A percentile compares a stretch with the other conserved stretches of the same genome.
Evolutionary conservation across 768 basidiomycete species (phyloP).

Genomic region (Xerocomus potaroensis): DNA sequence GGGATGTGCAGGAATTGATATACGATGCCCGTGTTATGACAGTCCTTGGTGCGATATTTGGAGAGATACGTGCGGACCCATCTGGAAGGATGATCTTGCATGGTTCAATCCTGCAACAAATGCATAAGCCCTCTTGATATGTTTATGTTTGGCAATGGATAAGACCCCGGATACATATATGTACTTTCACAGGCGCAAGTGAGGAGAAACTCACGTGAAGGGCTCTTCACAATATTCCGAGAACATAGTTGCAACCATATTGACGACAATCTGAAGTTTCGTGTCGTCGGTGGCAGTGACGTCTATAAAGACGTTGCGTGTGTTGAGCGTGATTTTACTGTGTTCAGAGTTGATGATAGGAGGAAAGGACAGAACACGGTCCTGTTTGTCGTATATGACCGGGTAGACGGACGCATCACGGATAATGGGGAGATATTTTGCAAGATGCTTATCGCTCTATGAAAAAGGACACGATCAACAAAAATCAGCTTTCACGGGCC

Average conservation of each 20-base stretch:
- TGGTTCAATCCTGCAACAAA: conserved; percentile 75
- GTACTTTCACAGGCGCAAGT: background rate
- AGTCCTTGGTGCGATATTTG: conserved; percentile 70
- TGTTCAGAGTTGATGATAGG: conserved; percentile 98
- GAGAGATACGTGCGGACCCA: conserved; percentile 70
- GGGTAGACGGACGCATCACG: conserved; percentile 95
- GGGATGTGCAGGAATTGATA: conserved; percentile 93
- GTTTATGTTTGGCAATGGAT: background rate
- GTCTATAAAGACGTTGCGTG: conserved; percentile 93
- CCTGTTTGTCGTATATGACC: conserved; percentile 89
- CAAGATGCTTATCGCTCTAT: conserved; percentile 89
- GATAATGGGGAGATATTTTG: conserved; percentile 87
- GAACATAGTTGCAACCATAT: conserved; percentile 97
- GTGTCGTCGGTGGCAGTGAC: conserved; percentile 96
- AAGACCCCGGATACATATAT: background rate
- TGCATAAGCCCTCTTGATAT: background rate
- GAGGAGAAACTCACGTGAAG: conserved; percentile 64
- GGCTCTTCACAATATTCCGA: conserved; percentile 92
- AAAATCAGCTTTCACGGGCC: background rate
- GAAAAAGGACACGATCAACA: background rate
- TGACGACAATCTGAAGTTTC: conserved; percentile 92
- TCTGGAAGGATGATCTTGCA: conserved; percentile 80
- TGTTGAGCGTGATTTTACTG: conserved; percentile 94
- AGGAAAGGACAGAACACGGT: conserved; percentile 91
- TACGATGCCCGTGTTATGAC: conserved; percentile 81